phyloP scores from a whole-genome alignment of 176 grass and related monocot genomes.

The Dendrocalamus sinicus region DNA sequence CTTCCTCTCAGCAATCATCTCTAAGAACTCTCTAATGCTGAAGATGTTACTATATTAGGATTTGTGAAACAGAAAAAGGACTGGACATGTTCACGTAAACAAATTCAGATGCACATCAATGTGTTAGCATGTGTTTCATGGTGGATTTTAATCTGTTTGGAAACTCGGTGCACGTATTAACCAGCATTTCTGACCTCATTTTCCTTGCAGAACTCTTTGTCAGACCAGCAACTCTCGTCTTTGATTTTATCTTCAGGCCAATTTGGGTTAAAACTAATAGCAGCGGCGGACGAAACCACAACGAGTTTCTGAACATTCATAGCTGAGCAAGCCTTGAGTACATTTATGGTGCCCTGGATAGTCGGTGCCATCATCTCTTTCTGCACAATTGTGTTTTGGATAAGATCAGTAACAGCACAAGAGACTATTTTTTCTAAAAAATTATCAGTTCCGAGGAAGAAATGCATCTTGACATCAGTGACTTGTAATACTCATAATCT shows the following conservation, averaged over 20 bases:
- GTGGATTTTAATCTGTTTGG: not conserved
- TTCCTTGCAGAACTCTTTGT: constrained; percentile 27
- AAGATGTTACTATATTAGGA: not conserved
- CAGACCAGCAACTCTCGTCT: constrained; percentile 57
- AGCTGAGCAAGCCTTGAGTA: constrained; percentile 36
- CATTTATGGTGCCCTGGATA: constrained; percentile 40
- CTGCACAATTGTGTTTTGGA: not conserved
- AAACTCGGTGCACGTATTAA: not conserved
- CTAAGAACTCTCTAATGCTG: not conserved
- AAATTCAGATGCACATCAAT: no score
- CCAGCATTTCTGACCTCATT: constrained; percentile 28
- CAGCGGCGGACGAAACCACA: constrained; percentile 39
- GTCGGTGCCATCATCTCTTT: constrained; percentile 34
- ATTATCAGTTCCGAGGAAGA: not conserved
- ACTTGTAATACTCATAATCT: not conserved
- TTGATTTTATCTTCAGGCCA: constrained; percentile 38
- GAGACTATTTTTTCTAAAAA: no score
- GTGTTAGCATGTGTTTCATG: not conserved
- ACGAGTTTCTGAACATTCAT: constrained; percentile 28
- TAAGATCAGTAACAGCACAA: no score
- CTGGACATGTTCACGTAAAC: no score
- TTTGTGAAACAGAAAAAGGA: not conserved
- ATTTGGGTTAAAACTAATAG: constrained; percentile 22
- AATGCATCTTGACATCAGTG: not conserved
- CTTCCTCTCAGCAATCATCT: not conserved